Evolutionary conservation across 108 stramenopile genomes (phyloP).

Genomic region (Conticribra weissflogii): DNA sequence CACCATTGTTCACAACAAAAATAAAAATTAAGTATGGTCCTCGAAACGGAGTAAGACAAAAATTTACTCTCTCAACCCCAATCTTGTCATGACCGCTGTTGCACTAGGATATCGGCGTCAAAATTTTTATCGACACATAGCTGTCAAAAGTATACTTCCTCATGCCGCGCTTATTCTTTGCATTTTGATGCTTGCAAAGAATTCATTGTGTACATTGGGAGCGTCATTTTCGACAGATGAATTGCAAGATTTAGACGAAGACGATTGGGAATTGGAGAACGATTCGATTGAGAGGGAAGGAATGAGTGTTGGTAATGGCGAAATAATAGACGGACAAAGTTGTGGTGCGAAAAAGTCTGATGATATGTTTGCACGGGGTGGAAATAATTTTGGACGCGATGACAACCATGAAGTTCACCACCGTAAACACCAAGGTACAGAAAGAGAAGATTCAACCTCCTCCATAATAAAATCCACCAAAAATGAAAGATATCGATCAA

Average conservation of each 20-base stretch:
- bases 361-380: too few species aligned
- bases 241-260: slow-evolving; percentile 31
- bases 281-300: neutral
- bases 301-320: neutral
- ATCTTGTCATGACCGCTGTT: too few species aligned
- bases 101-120: too few species aligned
- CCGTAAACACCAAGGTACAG: too few species aligned
- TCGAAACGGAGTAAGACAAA: too few species aligned
- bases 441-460: slow-evolving; percentile 4
- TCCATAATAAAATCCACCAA: neutral
- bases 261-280: neutral
- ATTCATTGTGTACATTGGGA: neutral
- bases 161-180: neutral
- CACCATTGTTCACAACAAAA: too few species aligned
- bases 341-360: neutral
- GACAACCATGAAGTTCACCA: neutral
- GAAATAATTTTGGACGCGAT: neutral
- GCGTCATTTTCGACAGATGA: slow-evolving; percentile 14
- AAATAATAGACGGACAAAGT: neutral
- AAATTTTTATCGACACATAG: too few species aligned
- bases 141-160: neutral
- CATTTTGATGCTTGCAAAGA: too few species aligned
- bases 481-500: too few species aligned
- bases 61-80: too few species aligned
- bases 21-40: too few species aligned